Conservation (phyloP, 129 eudicot genomes). For the sunflower (Helianthus annuus) region HanXRQr2.0-SUNRISE NC_035447.2:115079145-115079644, state of each 20-base stretch:
- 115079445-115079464: slow-evolving; percentile 43
- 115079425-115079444: slow-evolving; percentile 29
- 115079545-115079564: slow-evolving; percentile 96
- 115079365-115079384: slow-evolving; percentile 67
- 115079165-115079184: neutral
- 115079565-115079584: slow-evolving; percentile 12
- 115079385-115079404: slow-evolving; percentile 78
- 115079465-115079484: slow-evolving; percentile 86
- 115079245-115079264: slow-evolving; percentile 68
- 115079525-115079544: slow-evolving; percentile 86
- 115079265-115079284: slow-evolving; percentile 62
- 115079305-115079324: slow-evolving; percentile 53
- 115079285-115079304: slow-evolving; percentile 67
- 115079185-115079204: slow-evolving; percentile 7
- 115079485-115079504: slow-evolving; percentile 82
- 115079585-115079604: slow-evolving; percentile 10
- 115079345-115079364: slow-evolving; percentile 16
- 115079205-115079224: slow-evolving; percentile 22
- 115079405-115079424: slow-evolving; percentile 31
- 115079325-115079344: slow-evolving; percentile 6
- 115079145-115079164: slow-evolving; percentile 37
- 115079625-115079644: neutral
- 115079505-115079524: slow-evolving; percentile 86
- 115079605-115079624: neutral
- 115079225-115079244: slow-evolving; percentile 93